These are phyloP conservation scores for Pontederia crassipes DNA, from an alignment of 176 grass and related monocot species.

Conservation along the genomic window DNA sequence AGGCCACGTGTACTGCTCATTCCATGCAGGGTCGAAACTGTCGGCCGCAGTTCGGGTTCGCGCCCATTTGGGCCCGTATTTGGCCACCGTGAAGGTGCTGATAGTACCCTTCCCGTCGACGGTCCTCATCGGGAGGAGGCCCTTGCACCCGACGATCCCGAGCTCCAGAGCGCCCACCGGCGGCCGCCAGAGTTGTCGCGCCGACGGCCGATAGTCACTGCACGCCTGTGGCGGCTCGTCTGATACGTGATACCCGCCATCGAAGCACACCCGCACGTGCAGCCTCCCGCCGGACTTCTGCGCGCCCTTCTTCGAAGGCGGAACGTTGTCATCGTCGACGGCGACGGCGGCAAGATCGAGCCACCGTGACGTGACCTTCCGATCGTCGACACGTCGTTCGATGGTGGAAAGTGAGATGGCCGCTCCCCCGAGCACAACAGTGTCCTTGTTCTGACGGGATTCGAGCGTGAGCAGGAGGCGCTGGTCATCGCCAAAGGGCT, in stretches of 20 bases:
- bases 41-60: slow-evolving; percentile 78
- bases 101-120: slow-evolving; percentile 70
- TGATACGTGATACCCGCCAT: slow-evolving; percentile 83
- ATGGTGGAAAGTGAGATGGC: slow-evolving; percentile 41
- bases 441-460: slow-evolving; percentile 56
- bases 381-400: slow-evolving; percentile 77
- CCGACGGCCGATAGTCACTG: slow-evolving; percentile 84
- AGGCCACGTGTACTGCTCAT: slow-evolving; percentile 97
- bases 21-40: slow-evolving; percentile 81
- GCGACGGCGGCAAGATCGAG: slow-evolving; percentile 54
- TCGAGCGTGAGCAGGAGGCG: slow-evolving; percentile 63
- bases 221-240: slow-evolving; percentile 45
- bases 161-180: slow-evolving; percentile 68
- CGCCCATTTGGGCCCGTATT: slow-evolving; percentile 89
- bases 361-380: slow-evolving; percentile 77
- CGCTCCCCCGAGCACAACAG: slow-evolving; percentile 46
- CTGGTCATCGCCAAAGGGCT: slow-evolving; percentile 63
- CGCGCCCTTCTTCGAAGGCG: slow-evolving; percentile 26
- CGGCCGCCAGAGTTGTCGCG: slow-evolving; percentile 65
- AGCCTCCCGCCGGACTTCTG: slow-evolving; percentile 31
- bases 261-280: slow-evolving; percentile 75
- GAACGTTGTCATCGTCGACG: slow-evolving; percentile 24
- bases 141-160: slow-evolving; percentile 63
- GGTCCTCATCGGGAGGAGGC: slow-evolving; percentile 70
- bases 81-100: slow-evolving; percentile 70